Evolutionary conservation across 2,329 filamentous ascomycete species (phyloP).

Genomic region (Lecanoromycetidae sp.): DNA sequence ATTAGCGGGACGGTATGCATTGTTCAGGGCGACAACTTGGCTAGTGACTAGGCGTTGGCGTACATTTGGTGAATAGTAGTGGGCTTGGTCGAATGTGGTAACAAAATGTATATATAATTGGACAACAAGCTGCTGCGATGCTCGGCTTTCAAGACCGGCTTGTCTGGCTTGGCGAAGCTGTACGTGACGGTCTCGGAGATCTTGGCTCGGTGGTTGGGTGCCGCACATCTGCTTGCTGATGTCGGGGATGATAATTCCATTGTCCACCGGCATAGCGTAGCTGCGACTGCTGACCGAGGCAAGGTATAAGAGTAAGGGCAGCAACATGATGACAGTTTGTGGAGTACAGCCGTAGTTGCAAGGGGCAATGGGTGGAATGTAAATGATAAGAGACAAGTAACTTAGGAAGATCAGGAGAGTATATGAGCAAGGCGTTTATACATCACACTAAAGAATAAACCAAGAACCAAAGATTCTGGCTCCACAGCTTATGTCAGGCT

Average conservation of each 20-base stretch:
- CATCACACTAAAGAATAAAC: too few species aligned
- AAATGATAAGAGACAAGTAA: too few species aligned
- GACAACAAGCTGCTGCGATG: conserved; percentile 24
- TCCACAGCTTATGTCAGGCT: too few species aligned
- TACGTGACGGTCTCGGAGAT: conserved; percentile 15
- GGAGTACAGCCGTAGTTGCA: too few species aligned
- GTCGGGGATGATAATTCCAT: neutral
- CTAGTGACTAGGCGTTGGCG: conserved; percentile 26
- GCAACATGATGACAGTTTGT: too few species aligned
- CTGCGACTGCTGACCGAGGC: neutral
- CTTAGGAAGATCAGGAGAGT: too few species aligned
- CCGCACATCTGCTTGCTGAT: conserved; percentile 10
- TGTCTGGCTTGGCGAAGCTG: conserved; percentile 8
- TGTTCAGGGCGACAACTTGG: conserved; percentile 32
- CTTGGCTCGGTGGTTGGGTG: conserved; percentile 9
- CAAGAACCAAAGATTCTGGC: too few species aligned
- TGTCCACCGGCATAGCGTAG: neutral
- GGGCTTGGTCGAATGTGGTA: conserved; percentile 23
- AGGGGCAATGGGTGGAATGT: too few species aligned
- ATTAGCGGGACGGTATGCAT: conserved; percentile 32
- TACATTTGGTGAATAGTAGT: conserved; percentile 19
- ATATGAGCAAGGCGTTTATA: too few species aligned
- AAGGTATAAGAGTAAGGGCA: too few species aligned
- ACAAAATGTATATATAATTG: conserved; percentile 35
- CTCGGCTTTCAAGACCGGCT: neutral